Evolutionary conservation across 1,284 basidiomycete species (phyloP), one percentile per base, ranked within the genome.

Genomic region (Athelia psychrophila): DNA sequence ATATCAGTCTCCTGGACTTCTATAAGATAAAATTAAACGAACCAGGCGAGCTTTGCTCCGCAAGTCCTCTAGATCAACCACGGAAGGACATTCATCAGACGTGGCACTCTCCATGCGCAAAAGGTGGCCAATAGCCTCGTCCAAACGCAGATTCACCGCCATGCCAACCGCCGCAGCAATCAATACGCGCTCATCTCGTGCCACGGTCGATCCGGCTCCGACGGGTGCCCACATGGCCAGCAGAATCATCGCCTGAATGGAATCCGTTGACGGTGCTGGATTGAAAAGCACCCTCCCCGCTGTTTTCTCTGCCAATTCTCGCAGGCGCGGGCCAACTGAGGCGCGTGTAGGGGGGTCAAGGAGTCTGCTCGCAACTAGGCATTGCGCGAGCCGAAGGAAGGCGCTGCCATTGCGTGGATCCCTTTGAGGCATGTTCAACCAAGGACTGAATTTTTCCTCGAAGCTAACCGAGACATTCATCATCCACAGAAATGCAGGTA

Each of bases 151-250:
- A 53, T 74, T 76, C 65, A 73, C 71, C 12, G 74, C 76, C 71
- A 77, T 76, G 48, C 71, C 74, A 20, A 79, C 67, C 5, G 77
- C 74, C 0, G 75, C 66, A 5, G 69, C 67, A 15, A 67, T 68
- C 42, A 79, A 60, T 33, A 77, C 54, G 47, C 74, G 69, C 38
- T 66, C 68, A 44, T 78, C 76, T 9, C 69, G 9, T 8, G 16
- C 38, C n/a, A 16, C 38, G 8, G 16, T 9, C 9, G 38, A n/a
- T 9, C 38, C 48, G 22, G 68, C 63, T 22, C 64, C 66, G 24
- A 76, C 56, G 6, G 76, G 71, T 13, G 70, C 64, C 76, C 76
- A 78, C 19, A 78, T 50, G 2, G 76, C 69, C 16, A 78, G 63
- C 4, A 79, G 62, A 23, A 73, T 64, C 36, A 74, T 61, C 2